These are phyloP conservation scores for Trapa bicornis DNA, from an alignment of 345 rosid species.

Conservation along the genomic window DNA sequence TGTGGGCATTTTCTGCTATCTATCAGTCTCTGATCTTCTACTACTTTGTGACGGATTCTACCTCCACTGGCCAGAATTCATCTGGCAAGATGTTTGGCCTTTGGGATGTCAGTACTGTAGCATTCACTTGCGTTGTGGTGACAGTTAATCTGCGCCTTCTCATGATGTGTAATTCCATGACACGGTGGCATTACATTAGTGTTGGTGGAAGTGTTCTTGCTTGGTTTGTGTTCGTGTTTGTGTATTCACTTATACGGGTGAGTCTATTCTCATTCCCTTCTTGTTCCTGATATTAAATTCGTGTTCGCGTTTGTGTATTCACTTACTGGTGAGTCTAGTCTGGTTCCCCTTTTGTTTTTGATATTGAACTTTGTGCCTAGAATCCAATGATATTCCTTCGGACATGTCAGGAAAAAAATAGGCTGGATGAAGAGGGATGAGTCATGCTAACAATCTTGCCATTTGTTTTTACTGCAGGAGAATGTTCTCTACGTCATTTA, in stretches of 20 bases:
- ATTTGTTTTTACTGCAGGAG: constrained; percentile 39
- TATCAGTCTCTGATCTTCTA: constrained; percentile 86
- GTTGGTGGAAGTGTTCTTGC: constrained; percentile 88
- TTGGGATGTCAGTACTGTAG: constrained; percentile 99
- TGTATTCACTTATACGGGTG: constrained; percentile 58
- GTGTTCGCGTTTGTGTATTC: not conserved
- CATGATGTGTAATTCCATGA: constrained; percentile 85
- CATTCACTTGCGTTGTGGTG: constrained; percentile 85
- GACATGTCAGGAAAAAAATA: too few species aligned
- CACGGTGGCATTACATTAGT: constrained; percentile 77
- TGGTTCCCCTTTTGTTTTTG: not conserved
- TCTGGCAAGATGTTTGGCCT: constrained; percentile 80
- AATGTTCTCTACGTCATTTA: constrained; percentile 70
- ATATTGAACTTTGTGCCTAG: not conserved
- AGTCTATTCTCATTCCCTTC: constrained; percentile 11
- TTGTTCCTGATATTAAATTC: not conserved
- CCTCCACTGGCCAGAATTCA: constrained; percentile 47
- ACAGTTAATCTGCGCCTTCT: constrained; percentile 91
- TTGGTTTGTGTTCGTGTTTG: constrained; percentile 68
- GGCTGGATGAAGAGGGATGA: not conserved
- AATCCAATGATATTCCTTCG: not conserved
- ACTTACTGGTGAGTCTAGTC: constrained; percentile 19
- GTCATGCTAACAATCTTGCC: constrained; percentile 6
- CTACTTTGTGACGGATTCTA: constrained; percentile 46
- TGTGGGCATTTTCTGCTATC: constrained; percentile 79